phyloP scores from a whole-genome alignment of 805 yeast species.

The Kuraishia cidri region DNA sequence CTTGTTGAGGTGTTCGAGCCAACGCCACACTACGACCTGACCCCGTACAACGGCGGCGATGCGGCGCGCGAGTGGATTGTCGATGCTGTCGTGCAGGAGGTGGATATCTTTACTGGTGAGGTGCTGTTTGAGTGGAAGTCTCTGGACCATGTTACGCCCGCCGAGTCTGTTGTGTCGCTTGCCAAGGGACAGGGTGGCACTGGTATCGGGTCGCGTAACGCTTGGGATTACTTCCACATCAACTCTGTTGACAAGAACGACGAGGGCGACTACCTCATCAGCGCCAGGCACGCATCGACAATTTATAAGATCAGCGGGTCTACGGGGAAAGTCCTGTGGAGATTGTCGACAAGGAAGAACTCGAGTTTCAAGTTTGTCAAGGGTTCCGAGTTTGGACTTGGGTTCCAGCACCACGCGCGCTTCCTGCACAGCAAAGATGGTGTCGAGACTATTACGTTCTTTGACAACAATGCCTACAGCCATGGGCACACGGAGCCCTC shows the following conservation, averaged over 20 bases:
- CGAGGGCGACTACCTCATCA: constrained; percentile 23
- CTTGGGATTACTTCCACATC: constrained; percentile 31
- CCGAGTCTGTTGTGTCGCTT: constrained; percentile 20
- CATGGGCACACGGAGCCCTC: constrained; percentile 1
- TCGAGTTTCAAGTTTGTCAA: constrained; percentile 1
- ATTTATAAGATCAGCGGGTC: constrained; percentile 23
- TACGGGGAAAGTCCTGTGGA: constrained; percentile 26
- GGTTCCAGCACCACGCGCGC: constrained; percentile 29
- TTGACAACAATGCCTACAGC: constrained; percentile 8
- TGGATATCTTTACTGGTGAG: constrained; percentile 23
- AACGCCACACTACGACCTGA: constrained; percentile 17
- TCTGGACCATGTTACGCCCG: constrained; percentile 23
- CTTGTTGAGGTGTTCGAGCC: constrained; percentile 24
- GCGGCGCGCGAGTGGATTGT: constrained; percentile 24
- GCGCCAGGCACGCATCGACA: constrained; percentile 25
- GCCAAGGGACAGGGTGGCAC: constrained; percentile 23
- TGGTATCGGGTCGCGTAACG: constrained; percentile 21
- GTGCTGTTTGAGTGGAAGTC: constrained; percentile 25
- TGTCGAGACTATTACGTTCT: constrained; percentile 22
- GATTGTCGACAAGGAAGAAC: constrained; percentile 3
- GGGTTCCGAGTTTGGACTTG: constrained; percentile 16
- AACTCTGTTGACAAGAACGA: constrained; percentile 28
- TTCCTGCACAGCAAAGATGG: constrained; percentile 15
- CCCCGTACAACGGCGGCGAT: constrained; percentile 19
- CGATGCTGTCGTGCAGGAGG: constrained; percentile 24